Percentiles rank a stretch among this genome's conserved stretches.
These are phyloP conservation scores for Pseudogymnoascus sp. DNA, from an alignment of 2,329 filamentous ascomycete species.

Conservation along the genomic window DNA sequence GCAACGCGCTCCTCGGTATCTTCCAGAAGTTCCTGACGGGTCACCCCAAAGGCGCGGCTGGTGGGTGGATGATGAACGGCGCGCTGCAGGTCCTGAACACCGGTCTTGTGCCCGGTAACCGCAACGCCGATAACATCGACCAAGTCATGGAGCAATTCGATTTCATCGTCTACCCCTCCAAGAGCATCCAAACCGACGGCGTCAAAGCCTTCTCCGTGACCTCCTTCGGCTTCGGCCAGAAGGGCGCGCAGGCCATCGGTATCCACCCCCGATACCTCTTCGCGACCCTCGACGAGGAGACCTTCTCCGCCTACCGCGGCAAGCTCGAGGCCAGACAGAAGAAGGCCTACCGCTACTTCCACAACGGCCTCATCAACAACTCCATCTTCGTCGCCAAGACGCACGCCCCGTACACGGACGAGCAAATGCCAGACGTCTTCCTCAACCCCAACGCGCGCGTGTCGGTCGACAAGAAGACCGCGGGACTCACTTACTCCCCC, in stretches of 20 bases:
- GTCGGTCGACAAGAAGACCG: conserved; percentile 75
- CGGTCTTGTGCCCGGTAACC: conserved; percentile 91
- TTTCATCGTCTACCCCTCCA: conserved; percentile 94
- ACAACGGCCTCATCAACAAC: conserved; percentile 97
- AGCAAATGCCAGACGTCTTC: conserved; percentile 79
- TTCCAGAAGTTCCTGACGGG: conserved; percentile 99
- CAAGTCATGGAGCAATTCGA: conserved; percentile 96
- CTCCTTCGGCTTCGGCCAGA: conserved; percentile 98
- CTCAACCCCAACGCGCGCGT: conserved; percentile 92
- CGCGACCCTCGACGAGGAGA: conserved; percentile 81
- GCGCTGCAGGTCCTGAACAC: conserved; percentile 91
- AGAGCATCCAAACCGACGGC: conserved; percentile 92
- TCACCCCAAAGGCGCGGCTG: conserved; percentile 97
- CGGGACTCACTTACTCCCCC: conserved; percentile 65
- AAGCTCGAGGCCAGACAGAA: conserved; percentile 94
- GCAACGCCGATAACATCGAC: conserved; percentile 96
- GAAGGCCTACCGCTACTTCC: conserved; percentile 98
- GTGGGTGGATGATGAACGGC: conserved; percentile 99
- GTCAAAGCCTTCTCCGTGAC: conserved; percentile 98
- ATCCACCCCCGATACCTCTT: conserved; percentile 95
- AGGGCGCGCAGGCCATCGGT: conserved; percentile 95
- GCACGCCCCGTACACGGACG: conserved; percentile 81
- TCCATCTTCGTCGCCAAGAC: conserved; percentile 93
- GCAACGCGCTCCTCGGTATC: conserved; percentile 90
- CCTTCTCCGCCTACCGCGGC: conserved; percentile 72